Conservation (phyloP, 164 flowering plant genomes). For the Vitis rupestris region DNA sequence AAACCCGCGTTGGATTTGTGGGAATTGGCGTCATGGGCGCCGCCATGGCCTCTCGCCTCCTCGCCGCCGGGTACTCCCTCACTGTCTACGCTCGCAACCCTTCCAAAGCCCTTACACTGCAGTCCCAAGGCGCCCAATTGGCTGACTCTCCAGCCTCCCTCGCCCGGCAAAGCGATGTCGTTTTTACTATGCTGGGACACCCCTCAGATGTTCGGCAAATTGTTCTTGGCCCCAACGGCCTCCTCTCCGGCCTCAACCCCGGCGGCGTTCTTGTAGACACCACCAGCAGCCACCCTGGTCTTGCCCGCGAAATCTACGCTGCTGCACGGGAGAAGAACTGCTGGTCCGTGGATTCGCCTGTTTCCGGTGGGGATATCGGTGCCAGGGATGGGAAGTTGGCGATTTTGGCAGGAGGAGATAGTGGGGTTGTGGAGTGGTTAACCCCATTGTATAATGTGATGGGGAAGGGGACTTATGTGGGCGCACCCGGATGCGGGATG, state of each 20-base stretch:
- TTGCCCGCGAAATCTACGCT: slow-evolving; percentile 48
- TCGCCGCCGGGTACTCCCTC: slow-evolving; percentile 67
- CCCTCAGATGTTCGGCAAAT: slow-evolving; percentile 69
- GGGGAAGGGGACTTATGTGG: slow-evolving; percentile 60
- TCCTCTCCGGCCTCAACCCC: slow-evolving; percentile 33
- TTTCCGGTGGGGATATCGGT: slow-evolving; percentile 75
- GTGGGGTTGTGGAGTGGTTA: slow-evolving; percentile 49
- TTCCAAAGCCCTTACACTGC: slow-evolving; percentile 44
- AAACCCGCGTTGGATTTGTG: slow-evolving; percentile 75
- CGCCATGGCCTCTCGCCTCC: slow-evolving; percentile 71
- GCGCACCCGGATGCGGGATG: slow-evolving; percentile 65
- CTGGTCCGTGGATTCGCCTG: slow-evolving; percentile 74
- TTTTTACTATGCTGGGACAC: slow-evolving; percentile 82
- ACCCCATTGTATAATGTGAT: slow-evolving; percentile 50
- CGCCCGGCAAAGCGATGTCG: slow-evolving; percentile 46
- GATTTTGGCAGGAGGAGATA: slow-evolving; percentile 65
- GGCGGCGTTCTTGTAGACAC: slow-evolving; percentile 58
- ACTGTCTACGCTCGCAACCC: slow-evolving; percentile 64
- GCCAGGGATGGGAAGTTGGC: slow-evolving; percentile 69
- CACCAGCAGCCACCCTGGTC: slow-evolving; percentile 60
- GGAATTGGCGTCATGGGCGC: slow-evolving; percentile 88
- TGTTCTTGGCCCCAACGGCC: slow-evolving; percentile 26
- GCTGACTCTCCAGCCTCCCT: slow-evolving; percentile 45
- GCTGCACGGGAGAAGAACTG: slow-evolving; percentile 43
- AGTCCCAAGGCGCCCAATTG: slow-evolving; percentile 50